These are phyloP conservation scores for Amaranthus cruentus DNA, from an alignment of 148 eudicot genomes.

Conservation along the genomic window DNA sequence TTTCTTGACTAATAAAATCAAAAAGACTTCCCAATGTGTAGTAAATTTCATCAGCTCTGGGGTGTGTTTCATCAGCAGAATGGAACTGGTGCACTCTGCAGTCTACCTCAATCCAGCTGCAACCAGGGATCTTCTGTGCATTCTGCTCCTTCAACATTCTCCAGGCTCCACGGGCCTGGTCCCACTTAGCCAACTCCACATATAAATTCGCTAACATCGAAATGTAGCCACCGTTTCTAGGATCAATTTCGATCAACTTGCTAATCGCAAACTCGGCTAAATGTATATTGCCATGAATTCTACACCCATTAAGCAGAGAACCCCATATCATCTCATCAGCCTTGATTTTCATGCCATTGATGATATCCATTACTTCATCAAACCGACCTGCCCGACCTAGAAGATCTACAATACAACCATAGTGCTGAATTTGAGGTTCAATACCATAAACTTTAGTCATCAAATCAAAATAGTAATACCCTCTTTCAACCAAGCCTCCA, in stretches of 20 bases:
- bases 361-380: slow-evolving; percentile 53
- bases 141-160: slow-evolving; percentile 43
- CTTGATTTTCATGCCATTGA: slow-evolving; percentile 46
- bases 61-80: slow-evolving; percentile 60
- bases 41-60: slow-evolving; percentile 55
- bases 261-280: slow-evolving; percentile 60
- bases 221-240: slow-evolving; percentile 62
- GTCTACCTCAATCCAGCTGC: slow-evolving; percentile 86
- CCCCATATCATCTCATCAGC: slow-evolving; percentile 89
- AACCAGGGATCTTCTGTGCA: slow-evolving; percentile 63
- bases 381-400: slow-evolving; percentile 67
- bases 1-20: slow-evolving; percentile 22
- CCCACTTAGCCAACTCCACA: slow-evolving; percentile 64
- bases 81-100: slow-evolving; percentile 54
- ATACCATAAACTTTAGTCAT: slow-evolving; percentile 50
- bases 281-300: slow-evolving; percentile 56
- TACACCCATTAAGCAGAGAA: slow-evolving; percentile 68
- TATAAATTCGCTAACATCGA: slow-evolving; percentile 70
- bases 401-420: slow-evolving; percentile 71
- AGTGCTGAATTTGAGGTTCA: slow-evolving; percentile 69
- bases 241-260: slow-evolving; percentile 58
- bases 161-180: slow-evolving; percentile 51
- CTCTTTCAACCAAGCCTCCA: slow-evolving; percentile 64
- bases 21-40: slow-evolving; percentile 39
- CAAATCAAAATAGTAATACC: slow-evolving; percentile 38